Evolutionary conservation across 169 alveolate genomes (phyloP).

Genomic region (Plasmodium ovale): DNA sequence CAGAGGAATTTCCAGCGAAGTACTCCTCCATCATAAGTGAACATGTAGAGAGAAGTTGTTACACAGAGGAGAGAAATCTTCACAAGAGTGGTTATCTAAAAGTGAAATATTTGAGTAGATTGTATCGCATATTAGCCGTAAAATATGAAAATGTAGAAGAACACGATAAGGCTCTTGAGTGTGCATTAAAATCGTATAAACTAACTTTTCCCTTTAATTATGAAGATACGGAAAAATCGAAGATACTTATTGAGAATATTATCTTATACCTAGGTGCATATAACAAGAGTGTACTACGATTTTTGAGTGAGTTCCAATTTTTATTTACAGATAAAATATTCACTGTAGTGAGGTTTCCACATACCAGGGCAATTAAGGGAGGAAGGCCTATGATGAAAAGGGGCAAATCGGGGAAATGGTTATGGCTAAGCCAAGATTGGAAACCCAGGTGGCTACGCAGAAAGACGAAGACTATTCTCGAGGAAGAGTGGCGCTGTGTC

Average conservation of each 20-base stretch:
- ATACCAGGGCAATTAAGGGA: conserved; percentile 68
- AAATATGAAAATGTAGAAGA: conserved; percentile 49
- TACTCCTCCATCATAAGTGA: background rate
- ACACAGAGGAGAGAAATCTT: background rate
- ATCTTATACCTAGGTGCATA: conserved; percentile 68
- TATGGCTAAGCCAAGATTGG: conserved; percentile 78
- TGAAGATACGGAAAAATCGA: conserved; percentile 53
- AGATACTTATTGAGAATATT: conserved; percentile 72
- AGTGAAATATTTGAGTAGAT: conserved; percentile 48
- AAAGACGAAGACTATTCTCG: conserved; percentile 59
- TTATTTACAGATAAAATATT: conserved; percentile 62
- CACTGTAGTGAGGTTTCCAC: conserved; percentile 56
- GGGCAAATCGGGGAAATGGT: conserved; percentile 77
- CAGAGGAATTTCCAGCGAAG: background rate
- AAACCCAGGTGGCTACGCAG: conserved; percentile 75
- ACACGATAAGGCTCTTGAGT: conserved; percentile 11
- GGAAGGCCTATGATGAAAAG: conserved; percentile 77
- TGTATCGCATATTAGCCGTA: conserved; percentile 58
- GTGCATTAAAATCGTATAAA: conserved; percentile 64
- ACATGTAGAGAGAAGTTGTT: background rate
- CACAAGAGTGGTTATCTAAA: background rate
- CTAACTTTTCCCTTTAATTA: conserved; percentile 44
- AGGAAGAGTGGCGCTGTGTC: conserved; percentile 74
- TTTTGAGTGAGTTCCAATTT: conserved; percentile 52
- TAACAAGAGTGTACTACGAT: conserved; percentile 22